phyloP scores from a whole-genome alignment of 305 asterid species.

The Fraxinus dipetala region DNA sequence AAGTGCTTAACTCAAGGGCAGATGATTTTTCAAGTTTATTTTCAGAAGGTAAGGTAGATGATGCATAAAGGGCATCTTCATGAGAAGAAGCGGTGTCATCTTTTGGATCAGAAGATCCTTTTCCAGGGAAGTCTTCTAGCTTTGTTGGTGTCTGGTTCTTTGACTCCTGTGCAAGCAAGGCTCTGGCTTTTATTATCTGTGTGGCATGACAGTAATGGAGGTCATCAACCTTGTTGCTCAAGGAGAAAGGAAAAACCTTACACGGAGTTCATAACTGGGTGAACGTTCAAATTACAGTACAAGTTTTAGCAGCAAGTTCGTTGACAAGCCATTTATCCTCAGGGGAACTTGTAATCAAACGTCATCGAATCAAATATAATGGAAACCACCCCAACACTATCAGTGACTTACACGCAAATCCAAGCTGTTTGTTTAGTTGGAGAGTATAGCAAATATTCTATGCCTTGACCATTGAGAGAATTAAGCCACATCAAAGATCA shows the following conservation, averaged over 20 bases:
- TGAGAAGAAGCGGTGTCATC: slow-evolving; percentile 28
- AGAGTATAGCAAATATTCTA: not conserved
- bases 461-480: not conserved
- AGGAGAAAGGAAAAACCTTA: not conserved
- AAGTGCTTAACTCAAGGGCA: slow-evolving; percentile 27
- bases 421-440: not conserved
- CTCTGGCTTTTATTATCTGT: slow-evolving; percentile 78
- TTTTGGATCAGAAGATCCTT: slow-evolving; percentile 33
- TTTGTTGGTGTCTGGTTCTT: slow-evolving; percentile 38
- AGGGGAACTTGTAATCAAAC: not conserved
- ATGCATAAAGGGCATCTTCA: slow-evolving; percentile 52
- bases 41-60: slow-evolving; percentile 29
- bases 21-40: slow-evolving; percentile 27
- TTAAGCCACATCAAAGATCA: not conserved
- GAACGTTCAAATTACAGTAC: not conserved
- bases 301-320: not conserved
- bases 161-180: slow-evolving; percentile 50
- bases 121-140: slow-evolving; percentile 24
- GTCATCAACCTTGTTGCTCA: slow-evolving; percentile 7
- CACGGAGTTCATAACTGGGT: not conserved
- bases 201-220: slow-evolving; percentile 12
- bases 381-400: not conserved
- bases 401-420: not conserved
- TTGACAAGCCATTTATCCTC: too few species aligned
- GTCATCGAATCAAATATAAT: not conserved